Evolutionary conservation across 139 green algal species (phyloP).

Genomic region (Asterochloris erici): DNA sequence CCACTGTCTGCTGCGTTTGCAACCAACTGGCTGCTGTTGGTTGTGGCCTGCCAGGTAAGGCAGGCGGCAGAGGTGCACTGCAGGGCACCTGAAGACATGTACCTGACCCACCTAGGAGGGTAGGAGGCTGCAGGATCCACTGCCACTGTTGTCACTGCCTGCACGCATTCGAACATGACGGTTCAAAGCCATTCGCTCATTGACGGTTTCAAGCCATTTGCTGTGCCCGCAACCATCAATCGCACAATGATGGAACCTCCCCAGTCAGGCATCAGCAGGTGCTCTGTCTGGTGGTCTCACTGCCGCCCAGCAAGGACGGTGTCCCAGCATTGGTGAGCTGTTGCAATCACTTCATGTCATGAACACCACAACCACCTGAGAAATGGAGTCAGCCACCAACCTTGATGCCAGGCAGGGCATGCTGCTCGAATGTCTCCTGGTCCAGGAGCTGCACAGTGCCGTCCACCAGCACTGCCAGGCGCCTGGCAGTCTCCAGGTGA

Average conservation of each 20-base stretch:
- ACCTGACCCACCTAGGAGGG: neutral
- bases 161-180: neutral
- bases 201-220: neutral
- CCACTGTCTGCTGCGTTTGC: neutral
- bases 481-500: slow-evolving; percentile 8
- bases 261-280: neutral
- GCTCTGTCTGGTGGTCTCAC: neutral
- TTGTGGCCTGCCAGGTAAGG: neutral
- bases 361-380: neutral
- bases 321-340: neutral
- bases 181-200: neutral
- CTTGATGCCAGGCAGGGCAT: slow-evolving; percentile 22
- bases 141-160: slow-evolving; percentile 15
- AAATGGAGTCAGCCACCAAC: neutral
- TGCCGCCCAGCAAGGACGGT: too few species aligned
- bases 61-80: too few species aligned
- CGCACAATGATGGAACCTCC: neutral
- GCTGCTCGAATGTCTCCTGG: slow-evolving; percentile 22
- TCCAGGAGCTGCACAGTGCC: slow-evolving; percentile 23
- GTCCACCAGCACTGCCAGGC: slow-evolving; percentile 20
- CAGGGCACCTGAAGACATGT: too few species aligned
- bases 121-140: neutral
- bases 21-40: neutral
- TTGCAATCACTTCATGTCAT: neutral
- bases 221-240: too few species aligned